Evolutionary conservation across 768 basidiomycete species (phyloP), one percentile per base, ranked within the genome.

Genomic region (Naematelia encephala): DNA sequence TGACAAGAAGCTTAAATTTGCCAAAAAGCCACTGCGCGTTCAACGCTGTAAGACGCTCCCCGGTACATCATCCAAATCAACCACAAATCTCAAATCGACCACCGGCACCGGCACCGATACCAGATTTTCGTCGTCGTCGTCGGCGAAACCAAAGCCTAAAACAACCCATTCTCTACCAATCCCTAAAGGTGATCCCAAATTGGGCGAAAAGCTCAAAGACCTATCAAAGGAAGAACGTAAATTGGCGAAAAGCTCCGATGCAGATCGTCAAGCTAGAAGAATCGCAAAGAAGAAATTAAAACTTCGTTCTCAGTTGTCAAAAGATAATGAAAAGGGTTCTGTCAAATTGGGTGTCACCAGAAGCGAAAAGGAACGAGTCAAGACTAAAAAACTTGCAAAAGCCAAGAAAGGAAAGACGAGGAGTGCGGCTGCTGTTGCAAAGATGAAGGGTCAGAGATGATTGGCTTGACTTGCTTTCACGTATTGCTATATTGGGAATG

Each of bases 1-100:
- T 47, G 80, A 83, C 16, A 79, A 75, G 46, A 88, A 87, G 64
- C 84, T 97, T 74, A 91, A 88, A 73, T 91, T 97, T 71, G 90
- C 90, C 16, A 96, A 94, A 76, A 89, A 91, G 64, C 91, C 87
- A 68, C 81, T 97, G 2, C 87, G 94, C 21, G 85, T 97, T 2
- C 89, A 97, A 72, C 84, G 89, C 34, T 97, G 91, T 80, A 94
- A 91, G 75, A 85, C 84, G 5, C 67, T n/a, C 51, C 84, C 22
- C n/a, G 25, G 23, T 28, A 14, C 29, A 79, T 83, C 19, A 80
- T 22, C 67, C 16, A 59, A 62, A 42, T 46, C 54, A 51, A 54
- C 56, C 21, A 48, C 64, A 30, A 27, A 48, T 29, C 21, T 76
- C n/a, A 64, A 72, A 21, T 67, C 53, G 30, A 75, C 64, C 52